Conservation (phyloP, 176 grass and related monocot species). For the Musa troglodytarum region DNA sequence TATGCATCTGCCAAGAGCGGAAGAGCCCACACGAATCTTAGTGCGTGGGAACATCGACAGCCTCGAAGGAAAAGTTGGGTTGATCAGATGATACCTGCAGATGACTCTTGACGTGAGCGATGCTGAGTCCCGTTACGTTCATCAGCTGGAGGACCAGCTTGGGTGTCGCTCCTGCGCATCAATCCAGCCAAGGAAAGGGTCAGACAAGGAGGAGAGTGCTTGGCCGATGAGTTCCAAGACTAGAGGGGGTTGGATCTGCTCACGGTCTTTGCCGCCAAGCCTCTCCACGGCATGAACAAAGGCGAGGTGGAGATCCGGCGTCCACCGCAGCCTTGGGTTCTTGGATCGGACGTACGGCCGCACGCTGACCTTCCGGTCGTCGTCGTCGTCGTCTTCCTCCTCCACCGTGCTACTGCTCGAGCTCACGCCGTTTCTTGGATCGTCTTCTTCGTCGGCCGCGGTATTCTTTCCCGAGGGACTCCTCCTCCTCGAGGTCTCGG, state of each 20-base stretch:
- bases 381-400: not conserved
- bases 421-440: conserved; percentile 10
- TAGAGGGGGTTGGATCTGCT: not conserved
- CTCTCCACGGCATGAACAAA: conserved; percentile 54
- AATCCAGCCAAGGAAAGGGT: no score
- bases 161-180: conserved; percentile 47
- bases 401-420: conserved; percentile 57
- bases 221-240: no score
- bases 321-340: conserved; percentile 75
- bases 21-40: no score
- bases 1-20: conserved; percentile 43
- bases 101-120: conserved; percentile 80
- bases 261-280: conserved; percentile 68
- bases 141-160: conserved; percentile 68
- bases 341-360: conserved; percentile 55
- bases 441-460: not conserved
- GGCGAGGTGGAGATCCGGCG: conserved; percentile 55
- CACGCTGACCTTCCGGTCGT: conserved; percentile 16
- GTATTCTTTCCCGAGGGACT: not conserved
- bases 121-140: conserved; percentile 64
- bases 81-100: conserved; percentile 37
- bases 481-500: no score
- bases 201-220: not conserved
- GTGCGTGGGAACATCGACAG: not conserved
- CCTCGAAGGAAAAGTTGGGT: not conserved